Evolutionary conservation across 2,329 filamentous ascomycete species (phyloP).

Genomic region (Aplosporella prunicola): DNA sequence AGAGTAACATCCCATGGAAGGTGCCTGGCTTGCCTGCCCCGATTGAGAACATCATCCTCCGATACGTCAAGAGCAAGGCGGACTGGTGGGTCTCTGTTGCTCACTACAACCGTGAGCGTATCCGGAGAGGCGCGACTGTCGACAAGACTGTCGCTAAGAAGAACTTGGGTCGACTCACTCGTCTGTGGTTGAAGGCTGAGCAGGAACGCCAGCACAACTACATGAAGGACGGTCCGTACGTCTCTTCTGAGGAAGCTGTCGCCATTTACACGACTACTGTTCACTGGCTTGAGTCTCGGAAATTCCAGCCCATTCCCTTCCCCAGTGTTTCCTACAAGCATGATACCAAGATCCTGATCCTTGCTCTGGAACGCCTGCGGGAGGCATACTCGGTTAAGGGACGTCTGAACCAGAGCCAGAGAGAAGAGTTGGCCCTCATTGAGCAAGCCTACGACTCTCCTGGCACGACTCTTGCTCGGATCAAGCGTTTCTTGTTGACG

Average conservation of each 20-base stretch:
- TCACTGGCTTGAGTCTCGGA: conserved; percentile 95
- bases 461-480: conserved; percentile 86
- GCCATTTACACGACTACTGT: conserved; percentile 98
- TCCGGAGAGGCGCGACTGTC: conserved; percentile 89
- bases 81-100: conserved; percentile 99
- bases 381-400: conserved; percentile 98
- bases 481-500: conserved; percentile 94
- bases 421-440: conserved; percentile 91
- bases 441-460: conserved; percentile 98
- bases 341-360: conserved; percentile 95
- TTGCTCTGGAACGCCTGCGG: conserved; percentile 83
- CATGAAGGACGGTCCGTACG: conserved; percentile 97
- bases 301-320: conserved; percentile 98
- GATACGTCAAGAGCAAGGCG: conserved; percentile 97
- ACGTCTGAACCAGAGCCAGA: conserved; percentile 90
- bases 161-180: conserved; percentile 87
- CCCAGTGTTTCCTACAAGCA: conserved; percentile 99
- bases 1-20: conserved; percentile 99
- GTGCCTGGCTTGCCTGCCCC: conserved; percentile 91
- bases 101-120: conserved; percentile 97
- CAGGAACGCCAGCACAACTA: conserved; percentile 99
- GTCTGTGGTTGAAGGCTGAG: conserved; percentile 95
- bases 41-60: conserved; percentile 96
- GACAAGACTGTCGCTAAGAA: conserved; percentile 99
- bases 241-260: conserved; percentile 95